Evolutionary conservation across 2,329 filamentous ascomycete species (phyloP).

Genomic region (Aurifilum marmelostoma): DNA sequence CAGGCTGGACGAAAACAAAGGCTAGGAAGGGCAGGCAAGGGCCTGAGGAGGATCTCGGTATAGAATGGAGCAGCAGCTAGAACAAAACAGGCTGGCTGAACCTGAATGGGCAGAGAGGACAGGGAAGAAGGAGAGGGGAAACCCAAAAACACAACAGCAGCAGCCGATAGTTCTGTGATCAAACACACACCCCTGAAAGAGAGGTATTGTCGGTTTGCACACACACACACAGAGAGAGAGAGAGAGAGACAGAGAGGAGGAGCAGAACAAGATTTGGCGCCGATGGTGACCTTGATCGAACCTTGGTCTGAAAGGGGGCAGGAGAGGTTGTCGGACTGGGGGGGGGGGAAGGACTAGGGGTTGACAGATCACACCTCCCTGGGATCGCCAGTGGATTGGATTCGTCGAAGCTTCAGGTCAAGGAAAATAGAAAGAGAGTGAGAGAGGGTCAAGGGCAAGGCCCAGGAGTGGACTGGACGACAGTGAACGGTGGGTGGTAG

Average conservation of each 20-base stretch:
- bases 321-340: neutral
- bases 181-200: neutral
- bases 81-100: neutral
- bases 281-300: neutral
- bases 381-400: slow-evolving; percentile 1
- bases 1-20: neutral
- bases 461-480: neutral
- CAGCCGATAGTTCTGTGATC: neutral
- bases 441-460: neutral
- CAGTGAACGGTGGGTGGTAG: neutral
- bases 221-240: neutral
- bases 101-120: no score
- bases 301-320: neutral
- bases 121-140: neutral
- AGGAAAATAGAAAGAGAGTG: neutral
- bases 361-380: neutral
- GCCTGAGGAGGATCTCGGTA: neutral
- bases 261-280: no score
- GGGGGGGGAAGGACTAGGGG: neutral
- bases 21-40: neutral
- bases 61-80: neutral
- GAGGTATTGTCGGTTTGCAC: neutral
- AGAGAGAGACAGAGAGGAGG: neutral
- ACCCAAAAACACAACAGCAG: neutral
- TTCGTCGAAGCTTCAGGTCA: neutral